Evolutionary conservation across 352 stramenopile species (phyloP), one percentile per base, ranked within the genome.

Genomic region (Stramenopiles sp.): DNA sequence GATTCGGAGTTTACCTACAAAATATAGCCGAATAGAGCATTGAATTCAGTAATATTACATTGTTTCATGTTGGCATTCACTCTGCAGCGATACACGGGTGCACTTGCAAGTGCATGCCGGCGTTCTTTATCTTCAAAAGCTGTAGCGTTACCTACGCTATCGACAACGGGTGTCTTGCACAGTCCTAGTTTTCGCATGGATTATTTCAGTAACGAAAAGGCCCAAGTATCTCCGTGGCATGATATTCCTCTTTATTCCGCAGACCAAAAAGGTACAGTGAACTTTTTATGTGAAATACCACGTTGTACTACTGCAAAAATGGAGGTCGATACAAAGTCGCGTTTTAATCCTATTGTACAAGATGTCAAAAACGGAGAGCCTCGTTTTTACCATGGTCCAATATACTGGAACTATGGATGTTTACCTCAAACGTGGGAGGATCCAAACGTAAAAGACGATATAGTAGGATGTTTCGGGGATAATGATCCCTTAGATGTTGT

Each of bases 391-490:
- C 57, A 29, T 17, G 41, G 43, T 28, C 44, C 36, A 20, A 23
- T 48, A n/a, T 4, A 4, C 48, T 83, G 65, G 50, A 99, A 97
- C 58, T 99, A 97, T 49, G 86, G 84, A 40, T 90, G 68, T 46
- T 51, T 98, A 42, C 86, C 86, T 29, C 86, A 99, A 57, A 99
- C 86, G 1, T 99, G 84, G 84, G 86, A 99, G 55, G 78, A 97
- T 53, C 85, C 83, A 2, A 73, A 73, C 38, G 64, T 85, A 36
- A 61, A 93, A 39, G 73, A 96, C 51, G 64, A 66, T 1, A 59
- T 68, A 45, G 73, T 87, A 23, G 72, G 75, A 36, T 68, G 59
- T 42, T 59, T 73, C 44, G 72, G 86, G 18, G 86, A 99, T 55
- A 80, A 94, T 50, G 86, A 99, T 65, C 86, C 86, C 7, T 74